These are phyloP conservation scores for Rhodotorula sp. DNA, from an alignment of 1,284 basidiomycete species.

Conservation along the genomic window DNA sequence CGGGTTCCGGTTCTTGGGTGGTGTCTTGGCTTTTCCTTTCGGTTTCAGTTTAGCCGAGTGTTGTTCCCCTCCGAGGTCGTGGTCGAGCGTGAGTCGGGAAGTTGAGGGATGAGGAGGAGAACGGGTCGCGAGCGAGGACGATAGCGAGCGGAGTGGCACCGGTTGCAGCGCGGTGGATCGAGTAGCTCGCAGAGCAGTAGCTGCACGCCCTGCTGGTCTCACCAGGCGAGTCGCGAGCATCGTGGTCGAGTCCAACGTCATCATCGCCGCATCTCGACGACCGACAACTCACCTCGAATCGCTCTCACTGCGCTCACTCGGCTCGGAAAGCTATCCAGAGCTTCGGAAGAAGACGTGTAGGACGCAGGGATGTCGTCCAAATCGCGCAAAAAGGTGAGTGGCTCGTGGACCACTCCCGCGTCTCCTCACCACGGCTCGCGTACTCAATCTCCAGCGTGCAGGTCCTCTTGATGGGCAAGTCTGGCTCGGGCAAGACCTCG, in stretches of 20 bases:
- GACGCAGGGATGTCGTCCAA: slow-evolving; percentile 26
- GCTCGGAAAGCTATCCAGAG: no score
- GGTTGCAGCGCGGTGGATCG: background rate
- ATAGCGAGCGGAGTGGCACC: background rate
- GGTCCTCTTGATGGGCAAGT: slow-evolving; percentile 91
- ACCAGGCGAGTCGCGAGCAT: background rate
- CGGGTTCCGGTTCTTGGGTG: slow-evolving; percentile 13
- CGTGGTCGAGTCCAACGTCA: background rate
- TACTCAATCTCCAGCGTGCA: slow-evolving; percentile 5
- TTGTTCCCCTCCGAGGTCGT: background rate
- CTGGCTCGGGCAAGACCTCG: slow-evolving; percentile 74
- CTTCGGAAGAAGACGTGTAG: no score
- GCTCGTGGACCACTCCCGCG: background rate
- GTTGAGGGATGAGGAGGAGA: background rate
- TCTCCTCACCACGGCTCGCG: background rate
- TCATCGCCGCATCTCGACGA: background rate
- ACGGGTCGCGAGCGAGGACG: background rate
- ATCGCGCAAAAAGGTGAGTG: slow-evolving; percentile 33
- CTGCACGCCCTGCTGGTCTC: no score
- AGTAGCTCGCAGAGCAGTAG: background rate
- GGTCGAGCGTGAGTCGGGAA: background rate
- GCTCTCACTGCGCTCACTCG: background rate
- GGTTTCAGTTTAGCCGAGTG: background rate
- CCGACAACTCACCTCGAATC: background rate
- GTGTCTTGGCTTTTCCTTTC: slow-evolving; percentile 16